Percentiles rank a stretch among this genome's conserved stretches.
These are phyloP conservation scores for Boletus sensibilis DNA, from an alignment of 768 basidiomycete genomes.

Conservation along the genomic window DNA sequence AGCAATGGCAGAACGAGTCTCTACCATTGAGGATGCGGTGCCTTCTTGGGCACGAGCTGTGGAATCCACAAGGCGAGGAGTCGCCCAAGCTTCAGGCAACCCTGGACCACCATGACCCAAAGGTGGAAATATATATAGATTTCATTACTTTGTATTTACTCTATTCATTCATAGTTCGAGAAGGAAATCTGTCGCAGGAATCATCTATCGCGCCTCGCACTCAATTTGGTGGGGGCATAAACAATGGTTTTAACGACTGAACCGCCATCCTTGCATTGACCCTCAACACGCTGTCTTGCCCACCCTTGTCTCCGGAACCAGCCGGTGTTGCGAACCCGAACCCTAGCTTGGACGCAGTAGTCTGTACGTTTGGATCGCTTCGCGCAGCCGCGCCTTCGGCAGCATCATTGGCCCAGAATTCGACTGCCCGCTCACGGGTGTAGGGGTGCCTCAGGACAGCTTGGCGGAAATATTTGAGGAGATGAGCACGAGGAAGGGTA, in stretches of 20 bases:
- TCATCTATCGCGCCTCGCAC: neutral
- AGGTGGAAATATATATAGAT: neutral
- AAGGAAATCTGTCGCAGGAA: neutral
- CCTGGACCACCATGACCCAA: neutral
- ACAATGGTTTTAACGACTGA: conserved; percentile 26
- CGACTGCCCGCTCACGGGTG: conserved; percentile 44
- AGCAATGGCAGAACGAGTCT: neutral
- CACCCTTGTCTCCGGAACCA: conserved; percentile 5
- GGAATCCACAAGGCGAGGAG: neutral
- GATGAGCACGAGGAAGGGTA: conserved; percentile 47
- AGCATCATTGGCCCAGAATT: conserved; percentile 60
- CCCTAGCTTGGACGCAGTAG: conserved; percentile 46
- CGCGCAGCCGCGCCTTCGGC: conserved; percentile 51
- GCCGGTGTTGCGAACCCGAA: conserved; percentile 34
- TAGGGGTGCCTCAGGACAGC: conserved; percentile 54
- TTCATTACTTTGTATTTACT: neutral
- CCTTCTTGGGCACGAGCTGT: neutral
- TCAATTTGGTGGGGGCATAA: conserved; percentile 24
- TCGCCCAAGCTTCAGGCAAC: neutral
- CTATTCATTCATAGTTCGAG: neutral
- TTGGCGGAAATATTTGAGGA: conserved; percentile 55
- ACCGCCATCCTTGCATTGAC: conserved; percentile 26
- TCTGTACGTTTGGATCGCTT: conserved; percentile 47
- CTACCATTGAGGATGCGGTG: neutral
- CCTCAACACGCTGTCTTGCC: conserved; percentile 26